Evolutionary conservation across 1,284 basidiomycete genomes (phyloP).

Genomic region (Cutaneotrichosporon arboriforme): DNA sequence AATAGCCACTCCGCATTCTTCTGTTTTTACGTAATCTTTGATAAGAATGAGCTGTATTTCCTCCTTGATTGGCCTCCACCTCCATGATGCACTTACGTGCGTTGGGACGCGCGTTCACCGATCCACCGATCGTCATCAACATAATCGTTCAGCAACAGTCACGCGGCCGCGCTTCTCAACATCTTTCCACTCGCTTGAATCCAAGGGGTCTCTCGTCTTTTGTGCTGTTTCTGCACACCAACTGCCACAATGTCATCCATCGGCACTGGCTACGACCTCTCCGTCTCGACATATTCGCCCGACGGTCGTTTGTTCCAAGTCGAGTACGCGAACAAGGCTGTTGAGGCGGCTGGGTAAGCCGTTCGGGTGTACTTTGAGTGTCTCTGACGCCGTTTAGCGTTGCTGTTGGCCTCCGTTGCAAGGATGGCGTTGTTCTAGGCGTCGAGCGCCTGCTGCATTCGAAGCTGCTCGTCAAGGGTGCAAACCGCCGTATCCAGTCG

Average conservation of each 20-base stretch:
- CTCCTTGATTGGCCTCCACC: no score
- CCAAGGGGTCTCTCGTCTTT: background rate
- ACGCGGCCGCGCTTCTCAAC: no score
- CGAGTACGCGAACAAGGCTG: constrained; percentile 97
- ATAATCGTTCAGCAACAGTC: no score
- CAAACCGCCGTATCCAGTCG: constrained; percentile 87
- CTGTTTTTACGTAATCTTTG: no score
- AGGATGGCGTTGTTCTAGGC: constrained; percentile 88
- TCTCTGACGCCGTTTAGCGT: constrained; percentile 55
- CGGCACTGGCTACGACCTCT: constrained; percentile 97
- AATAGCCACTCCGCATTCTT: no score
- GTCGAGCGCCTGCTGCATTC: constrained; percentile 98
- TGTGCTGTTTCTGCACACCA: no score
- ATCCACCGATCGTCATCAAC: no score
- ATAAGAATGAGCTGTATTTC: no score
- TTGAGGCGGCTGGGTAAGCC: constrained; percentile 94
- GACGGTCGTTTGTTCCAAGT: constrained; percentile 99
- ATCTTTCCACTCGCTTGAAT: no score
- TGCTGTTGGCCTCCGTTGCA: constrained; percentile 83
- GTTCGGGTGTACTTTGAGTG: constrained; percentile 19
- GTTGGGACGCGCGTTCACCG: no score
- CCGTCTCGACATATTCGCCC: constrained; percentile 95
- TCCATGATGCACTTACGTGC: no score
- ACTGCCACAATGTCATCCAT: constrained; percentile 76
- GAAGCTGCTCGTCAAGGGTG: constrained; percentile 88